Percentiles rank a stretch among this genome's conserved stretches.
Evolutionary conservation across 371 early-diverging fungal genomes (phyloP).

Genomic region (Cokeromyces recurvatus): DNA sequence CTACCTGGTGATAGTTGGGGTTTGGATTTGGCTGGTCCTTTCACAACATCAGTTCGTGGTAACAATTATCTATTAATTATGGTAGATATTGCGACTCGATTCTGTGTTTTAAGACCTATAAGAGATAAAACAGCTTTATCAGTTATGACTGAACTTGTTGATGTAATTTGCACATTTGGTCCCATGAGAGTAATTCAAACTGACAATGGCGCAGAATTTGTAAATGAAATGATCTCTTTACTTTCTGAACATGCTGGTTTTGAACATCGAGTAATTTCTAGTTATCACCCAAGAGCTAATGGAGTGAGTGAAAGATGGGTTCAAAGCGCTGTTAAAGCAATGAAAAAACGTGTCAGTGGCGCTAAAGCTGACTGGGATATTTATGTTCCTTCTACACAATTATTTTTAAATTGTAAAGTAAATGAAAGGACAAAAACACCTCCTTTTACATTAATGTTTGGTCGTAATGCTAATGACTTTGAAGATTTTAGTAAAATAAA

Average conservation of each 20-base stretch:
- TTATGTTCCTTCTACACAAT: too few species aligned
- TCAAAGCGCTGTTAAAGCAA: too few species aligned
- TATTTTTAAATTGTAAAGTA: too few species aligned
- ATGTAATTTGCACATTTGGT: slow-evolving; percentile 3
- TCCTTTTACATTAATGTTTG: too few species aligned
- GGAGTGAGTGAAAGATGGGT: neutral
- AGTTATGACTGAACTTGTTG: slow-evolving; percentile 1
- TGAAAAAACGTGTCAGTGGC: too few species aligned
- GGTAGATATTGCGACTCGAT: slow-evolving; percentile 11
- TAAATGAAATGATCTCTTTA: neutral
- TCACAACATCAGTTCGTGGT: neutral
- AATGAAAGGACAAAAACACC: too few species aligned
- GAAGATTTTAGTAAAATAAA: too few species aligned
- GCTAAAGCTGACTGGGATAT: too few species aligned
- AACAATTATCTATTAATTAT: slow-evolving; percentile 10
- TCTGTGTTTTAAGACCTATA: slow-evolving; percentile 10
- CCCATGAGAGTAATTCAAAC: neutral
- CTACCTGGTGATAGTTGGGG: neutral
- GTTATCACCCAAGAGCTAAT: slow-evolving; percentile 13
- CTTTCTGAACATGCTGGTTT: neutral
- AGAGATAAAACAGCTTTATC: slow-evolving; percentile 4
- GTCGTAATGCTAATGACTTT: neutral
- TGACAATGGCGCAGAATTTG: slow-evolving; percentile 9
- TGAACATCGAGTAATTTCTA: slow-evolving; percentile 5
- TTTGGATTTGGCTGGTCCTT: slow-evolving; percentile 12